Evolutionary conservation across 2,329 filamentous ascomycete genomes (phyloP).

Genomic region (Fusarium anguioides): DNA sequence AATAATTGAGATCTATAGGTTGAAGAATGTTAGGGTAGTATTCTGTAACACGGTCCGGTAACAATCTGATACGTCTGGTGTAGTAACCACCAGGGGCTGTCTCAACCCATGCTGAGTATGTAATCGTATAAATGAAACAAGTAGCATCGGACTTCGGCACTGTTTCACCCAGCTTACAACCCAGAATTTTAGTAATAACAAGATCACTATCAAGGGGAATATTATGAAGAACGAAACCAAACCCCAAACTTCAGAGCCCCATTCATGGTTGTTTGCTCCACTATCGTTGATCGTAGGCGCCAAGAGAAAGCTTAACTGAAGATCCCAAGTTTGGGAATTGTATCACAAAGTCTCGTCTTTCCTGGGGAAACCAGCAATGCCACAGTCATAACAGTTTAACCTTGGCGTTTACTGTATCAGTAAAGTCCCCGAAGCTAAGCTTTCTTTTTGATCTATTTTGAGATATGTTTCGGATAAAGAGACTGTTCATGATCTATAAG

Average conservation of each 20-base stretch:
- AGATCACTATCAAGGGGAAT: background rate
- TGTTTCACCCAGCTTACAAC: background rate
- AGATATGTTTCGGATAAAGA: background rate
- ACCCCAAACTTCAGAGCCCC: background rate
- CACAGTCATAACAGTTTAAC: background rate
- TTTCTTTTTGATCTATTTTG: constrained; percentile 19
- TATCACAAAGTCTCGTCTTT: background rate
- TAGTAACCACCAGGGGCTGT: background rate
- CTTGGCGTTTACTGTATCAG: constrained; percentile 22
- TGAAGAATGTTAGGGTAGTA: fast-evolving
- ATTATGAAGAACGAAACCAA: background rate
- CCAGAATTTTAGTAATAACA: background rate
- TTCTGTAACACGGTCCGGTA: constrained; percentile 3
- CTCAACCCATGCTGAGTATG: background rate
- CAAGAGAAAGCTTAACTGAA: constrained; percentile 21
- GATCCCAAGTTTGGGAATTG: constrained; percentile 12
- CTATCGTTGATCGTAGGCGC: background rate
- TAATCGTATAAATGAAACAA: constrained; percentile 11
- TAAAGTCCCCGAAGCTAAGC: background rate
- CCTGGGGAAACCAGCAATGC: background rate
- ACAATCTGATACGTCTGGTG: constrained; percentile 1
- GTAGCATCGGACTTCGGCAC: background rate
- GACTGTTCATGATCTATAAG: constrained; percentile 7
- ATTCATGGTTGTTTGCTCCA: background rate
- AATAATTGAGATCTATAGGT: background rate